These are phyloP conservation scores for Pythium sukuiense DNA, from an alignment of 352 stramenopile species.

Conservation along the genomic window DNA sequence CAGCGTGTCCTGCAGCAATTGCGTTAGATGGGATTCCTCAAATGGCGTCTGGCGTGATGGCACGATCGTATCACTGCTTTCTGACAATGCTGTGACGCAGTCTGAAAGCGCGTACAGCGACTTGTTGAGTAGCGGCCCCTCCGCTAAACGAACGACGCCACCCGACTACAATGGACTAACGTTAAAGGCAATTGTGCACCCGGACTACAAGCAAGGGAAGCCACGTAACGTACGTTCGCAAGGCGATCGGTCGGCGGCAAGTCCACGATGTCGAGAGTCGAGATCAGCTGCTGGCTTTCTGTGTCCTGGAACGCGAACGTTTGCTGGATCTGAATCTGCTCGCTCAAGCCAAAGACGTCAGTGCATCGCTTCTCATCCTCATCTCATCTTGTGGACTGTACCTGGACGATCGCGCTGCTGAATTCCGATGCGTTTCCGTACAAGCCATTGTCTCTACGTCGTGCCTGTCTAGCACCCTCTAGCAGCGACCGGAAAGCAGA, in stretches of 20 bases:
- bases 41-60: slow-evolving; percentile 23
- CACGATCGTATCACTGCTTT: neutral
- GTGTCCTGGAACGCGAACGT: slow-evolving; percentile 36
- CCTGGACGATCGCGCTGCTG: slow-evolving; percentile 45
- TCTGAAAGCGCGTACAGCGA: slow-evolving; percentile 45
- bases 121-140: slow-evolving; percentile 60
- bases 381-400: slow-evolving; percentile 14
- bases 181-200: too few relatives aligned
- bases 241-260: slow-evolving; percentile 51
- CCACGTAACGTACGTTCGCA: slow-evolving; percentile 30
- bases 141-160: slow-evolving; percentile 37
- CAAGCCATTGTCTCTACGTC: slow-evolving; percentile 32
- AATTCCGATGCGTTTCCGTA: slow-evolving; percentile 53
- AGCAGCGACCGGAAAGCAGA: slow-evolving; percentile 34
- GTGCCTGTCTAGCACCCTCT: slow-evolving; percentile 26
- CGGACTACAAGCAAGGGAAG: slow-evolving; percentile 3
- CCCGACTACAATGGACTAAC: slow-evolving; percentile 22
- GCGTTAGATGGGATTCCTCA: slow-evolving; percentile 37
- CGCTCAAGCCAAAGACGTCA: neutral
- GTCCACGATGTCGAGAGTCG: slow-evolving; percentile 46
- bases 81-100: slow-evolving; percentile 32
- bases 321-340: slow-evolving; percentile 45
- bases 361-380: neutral
- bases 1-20: slow-evolving; percentile 46
- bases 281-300: slow-evolving; percentile 41